A percentile compares a stretch with the other conserved stretches of the same genome.
These are phyloP conservation scores for Penicillium sp. DNA, from an alignment of 2,329 filamentous ascomycete species.

Conservation along the genomic window DNA sequence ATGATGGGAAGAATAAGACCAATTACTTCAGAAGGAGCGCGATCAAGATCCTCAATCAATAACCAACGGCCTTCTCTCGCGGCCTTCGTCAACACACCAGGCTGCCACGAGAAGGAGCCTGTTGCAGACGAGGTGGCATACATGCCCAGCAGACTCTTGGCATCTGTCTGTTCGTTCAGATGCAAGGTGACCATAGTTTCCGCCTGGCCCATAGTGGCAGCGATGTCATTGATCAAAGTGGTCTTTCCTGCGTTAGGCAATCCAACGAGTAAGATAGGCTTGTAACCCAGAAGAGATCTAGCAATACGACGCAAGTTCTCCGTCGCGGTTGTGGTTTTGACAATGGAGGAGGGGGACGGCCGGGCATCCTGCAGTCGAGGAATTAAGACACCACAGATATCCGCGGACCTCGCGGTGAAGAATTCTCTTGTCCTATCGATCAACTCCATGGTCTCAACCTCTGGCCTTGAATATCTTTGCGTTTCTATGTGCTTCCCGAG, in stretches of 20 bases:
- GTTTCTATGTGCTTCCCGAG: constrained; percentile 30
- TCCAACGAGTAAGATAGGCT: constrained; percentile 78
- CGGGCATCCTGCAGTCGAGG: constrained; percentile 55
- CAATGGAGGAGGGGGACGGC: constrained; percentile 52
- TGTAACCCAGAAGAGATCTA: constrained; percentile 61
- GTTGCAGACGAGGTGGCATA: constrained; percentile 87
- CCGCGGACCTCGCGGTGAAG: constrained; percentile 61
- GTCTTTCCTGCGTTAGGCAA: constrained; percentile 89
- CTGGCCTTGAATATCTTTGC: constrained; percentile 22
- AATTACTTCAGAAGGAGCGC: constrained; percentile 90
- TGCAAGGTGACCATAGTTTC: constrained; percentile 88
- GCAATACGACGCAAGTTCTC: constrained; percentile 71
- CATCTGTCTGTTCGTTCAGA: constrained; percentile 96
- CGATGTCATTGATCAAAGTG: constrained; percentile 76
- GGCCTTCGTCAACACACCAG: constrained; percentile 89
- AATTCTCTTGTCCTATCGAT: constrained; percentile 29
- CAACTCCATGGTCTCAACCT: constrained; percentile 22
- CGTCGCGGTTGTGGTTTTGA: constrained; percentile 70
- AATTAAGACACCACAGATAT: constrained; percentile 66
- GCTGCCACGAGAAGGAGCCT: constrained; percentile 86
- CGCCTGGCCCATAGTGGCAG: constrained; percentile 73
- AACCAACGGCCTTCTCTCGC: constrained; percentile 95
- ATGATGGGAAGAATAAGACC: constrained; percentile 90
- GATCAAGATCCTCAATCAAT: constrained; percentile 92
- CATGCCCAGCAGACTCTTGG: constrained; percentile 90